These are phyloP conservation scores for Cucurbita ficifolia DNA, from an alignment of 306 rosid species.

Conservation along the genomic window DNA sequence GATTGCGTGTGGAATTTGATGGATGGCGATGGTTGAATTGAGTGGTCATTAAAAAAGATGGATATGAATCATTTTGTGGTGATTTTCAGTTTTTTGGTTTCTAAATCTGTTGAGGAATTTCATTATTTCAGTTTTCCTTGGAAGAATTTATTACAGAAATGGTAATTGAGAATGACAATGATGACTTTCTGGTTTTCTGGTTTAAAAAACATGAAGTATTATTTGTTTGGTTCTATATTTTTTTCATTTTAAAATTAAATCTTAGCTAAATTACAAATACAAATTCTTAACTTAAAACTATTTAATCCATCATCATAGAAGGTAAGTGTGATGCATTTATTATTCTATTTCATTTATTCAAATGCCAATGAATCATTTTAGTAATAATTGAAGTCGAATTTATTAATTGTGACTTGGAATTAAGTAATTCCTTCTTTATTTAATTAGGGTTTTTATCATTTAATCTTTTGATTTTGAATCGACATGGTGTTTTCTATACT, in stretches of 20 bases:
- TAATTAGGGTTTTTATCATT: neutral
- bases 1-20: conserved; percentile 34
- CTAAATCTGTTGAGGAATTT: neutral
- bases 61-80: neutral
- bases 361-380: neutral
- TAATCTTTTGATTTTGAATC: neutral
- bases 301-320: no score
- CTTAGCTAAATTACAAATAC: neutral
- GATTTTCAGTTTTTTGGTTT: neutral
- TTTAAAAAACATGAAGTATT: neutral
- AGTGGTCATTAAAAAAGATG: neutral
- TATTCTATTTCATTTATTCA: no score
- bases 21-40: neutral
- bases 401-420: neutral
- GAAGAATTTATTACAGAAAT: neutral
- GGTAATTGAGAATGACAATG: neutral
- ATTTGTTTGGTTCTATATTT: neutral
- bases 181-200: neutral
- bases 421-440: neutral
- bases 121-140: neutral
- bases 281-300: neutral
- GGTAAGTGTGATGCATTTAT: no score
- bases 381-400: neutral
- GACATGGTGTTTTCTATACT: neutral
- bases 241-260: neutral